Evolutionary conservation across 805 yeast genomes (phyloP).

Genomic region (Candida lessepsii): DNA sequence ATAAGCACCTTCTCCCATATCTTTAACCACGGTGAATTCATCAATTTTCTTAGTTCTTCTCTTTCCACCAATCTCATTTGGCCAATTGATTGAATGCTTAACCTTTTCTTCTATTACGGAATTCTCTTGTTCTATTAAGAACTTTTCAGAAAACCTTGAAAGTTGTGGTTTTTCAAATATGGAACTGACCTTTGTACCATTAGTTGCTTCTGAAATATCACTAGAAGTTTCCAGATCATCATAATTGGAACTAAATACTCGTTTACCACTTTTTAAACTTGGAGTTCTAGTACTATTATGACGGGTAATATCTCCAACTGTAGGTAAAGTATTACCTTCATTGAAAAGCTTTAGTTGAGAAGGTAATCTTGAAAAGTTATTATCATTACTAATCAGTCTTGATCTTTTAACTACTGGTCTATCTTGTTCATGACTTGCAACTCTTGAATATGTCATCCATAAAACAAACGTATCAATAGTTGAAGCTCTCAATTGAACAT

Average conservation of each 20-base stretch:
- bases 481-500: constrained; percentile 76
- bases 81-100: constrained; percentile 44
- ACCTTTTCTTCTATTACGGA: constrained; percentile 39
- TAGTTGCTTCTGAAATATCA: neutral
- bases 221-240: constrained; percentile 1
- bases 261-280: neutral
- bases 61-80: constrained; percentile 54
- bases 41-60: constrained; percentile 69
- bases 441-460: constrained; percentile 85
- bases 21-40: constrained; percentile 69
- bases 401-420: constrained; percentile 16
- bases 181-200: constrained; percentile 5
- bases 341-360: constrained; percentile 53
- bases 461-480: constrained; percentile 57
- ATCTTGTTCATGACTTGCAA: constrained; percentile 5
- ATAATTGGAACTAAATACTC: constrained; percentile 2
- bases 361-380: constrained; percentile 37
- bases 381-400: constrained; percentile 13
- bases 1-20: constrained; percentile 95
- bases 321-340: constrained; percentile 19
- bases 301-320: constrained; percentile 29
- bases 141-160: constrained; percentile 31
- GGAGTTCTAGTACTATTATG: constrained; percentile 33
- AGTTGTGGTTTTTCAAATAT: constrained; percentile 1
- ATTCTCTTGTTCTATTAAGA: constrained; percentile 46